Evolutionary conservation across 164 flowering plant species (phyloP).

Genomic region (Paratinospora sagittata): DNA sequence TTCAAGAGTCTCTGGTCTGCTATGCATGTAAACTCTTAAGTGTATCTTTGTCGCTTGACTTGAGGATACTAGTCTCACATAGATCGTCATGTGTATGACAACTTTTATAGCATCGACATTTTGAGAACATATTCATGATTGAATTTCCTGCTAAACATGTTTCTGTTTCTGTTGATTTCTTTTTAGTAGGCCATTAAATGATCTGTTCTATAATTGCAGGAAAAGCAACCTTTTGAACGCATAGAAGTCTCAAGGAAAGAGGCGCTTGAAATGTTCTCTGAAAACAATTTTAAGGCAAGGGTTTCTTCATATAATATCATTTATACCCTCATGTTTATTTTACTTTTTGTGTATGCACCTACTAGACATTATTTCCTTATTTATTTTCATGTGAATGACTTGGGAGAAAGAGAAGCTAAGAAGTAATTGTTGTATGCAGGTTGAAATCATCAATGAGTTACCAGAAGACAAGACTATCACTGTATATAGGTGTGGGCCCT

Average conservation of each 20-base stretch:
- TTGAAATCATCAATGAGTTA: conserved; percentile 84
- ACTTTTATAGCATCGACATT: no score
- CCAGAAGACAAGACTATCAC: conserved; percentile 96
- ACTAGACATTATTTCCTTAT: neutral
- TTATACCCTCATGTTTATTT: neutral
- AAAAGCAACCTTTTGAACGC: conserved; percentile 94
- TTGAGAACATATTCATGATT: neutral
- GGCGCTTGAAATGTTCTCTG: conserved; percentile 95
- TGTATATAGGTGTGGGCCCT: conserved; percentile 98
- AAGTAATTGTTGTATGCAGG: conserved; percentile 29
- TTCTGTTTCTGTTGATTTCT: neutral
- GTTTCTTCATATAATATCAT: neutral
- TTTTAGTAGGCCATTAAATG: neutral
- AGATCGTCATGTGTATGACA: no score
- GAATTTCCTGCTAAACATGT: neutral
- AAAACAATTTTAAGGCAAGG: conserved; percentile 92
- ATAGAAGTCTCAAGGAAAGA: conserved; percentile 89
- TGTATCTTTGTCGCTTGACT: no score
- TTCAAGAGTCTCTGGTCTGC: no score
- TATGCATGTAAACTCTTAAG: no score
- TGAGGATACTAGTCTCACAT: no score
- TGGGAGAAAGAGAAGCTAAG: no score
- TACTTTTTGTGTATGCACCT: neutral
- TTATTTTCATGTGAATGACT: neutral
- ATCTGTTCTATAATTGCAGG: conserved; percentile 38